phyloP scores from a whole-genome alignment of 1,284 basidiomycete genomes.

The Tausonia pullulans region DNA sequence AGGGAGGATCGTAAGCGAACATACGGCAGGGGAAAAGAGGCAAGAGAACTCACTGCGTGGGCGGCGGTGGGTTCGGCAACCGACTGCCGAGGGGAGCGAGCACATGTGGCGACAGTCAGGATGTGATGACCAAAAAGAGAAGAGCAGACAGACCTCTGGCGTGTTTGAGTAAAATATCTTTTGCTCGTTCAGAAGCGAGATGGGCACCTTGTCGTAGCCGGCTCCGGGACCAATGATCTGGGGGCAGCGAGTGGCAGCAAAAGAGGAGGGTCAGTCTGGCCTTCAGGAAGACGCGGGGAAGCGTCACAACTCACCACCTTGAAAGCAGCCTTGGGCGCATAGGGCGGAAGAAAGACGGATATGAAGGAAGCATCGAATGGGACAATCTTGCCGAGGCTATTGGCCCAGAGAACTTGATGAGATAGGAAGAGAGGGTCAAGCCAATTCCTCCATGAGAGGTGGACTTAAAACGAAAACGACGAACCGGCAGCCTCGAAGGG shows the following conservation, averaged over 20 bases:
- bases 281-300: too few relatives aligned
- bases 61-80: conserved; percentile 13
- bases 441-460: too few relatives aligned
- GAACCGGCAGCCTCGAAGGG: too few relatives aligned
- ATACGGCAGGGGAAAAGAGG: not conserved
- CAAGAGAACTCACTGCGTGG: conserved; percentile 6
- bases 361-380: conserved; percentile 7
- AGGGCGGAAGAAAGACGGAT: conserved; percentile 6
- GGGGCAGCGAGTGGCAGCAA: too few relatives aligned
- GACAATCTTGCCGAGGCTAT: not conserved
- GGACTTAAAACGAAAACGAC: too few relatives aligned
- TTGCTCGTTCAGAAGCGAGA: conserved; percentile 2
- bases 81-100: too few relatives aligned
- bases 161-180: conserved; percentile 11
- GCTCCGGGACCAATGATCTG: not conserved
- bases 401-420: conserved; percentile 6
- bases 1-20: not conserved
- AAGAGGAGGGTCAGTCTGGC: too few relatives aligned
- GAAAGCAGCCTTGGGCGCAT: conserved; percentile 1
- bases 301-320: not conserved
- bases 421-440: too few relatives aligned
- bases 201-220: conserved; percentile 9
- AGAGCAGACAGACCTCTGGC: not conserved
- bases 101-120: too few relatives aligned
- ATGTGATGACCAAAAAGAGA: too few relatives aligned